Evolutionary conservation across 2,329 filamentous ascomycete species (phyloP).

Genomic region (Teratosphaeria destructans): DNA sequence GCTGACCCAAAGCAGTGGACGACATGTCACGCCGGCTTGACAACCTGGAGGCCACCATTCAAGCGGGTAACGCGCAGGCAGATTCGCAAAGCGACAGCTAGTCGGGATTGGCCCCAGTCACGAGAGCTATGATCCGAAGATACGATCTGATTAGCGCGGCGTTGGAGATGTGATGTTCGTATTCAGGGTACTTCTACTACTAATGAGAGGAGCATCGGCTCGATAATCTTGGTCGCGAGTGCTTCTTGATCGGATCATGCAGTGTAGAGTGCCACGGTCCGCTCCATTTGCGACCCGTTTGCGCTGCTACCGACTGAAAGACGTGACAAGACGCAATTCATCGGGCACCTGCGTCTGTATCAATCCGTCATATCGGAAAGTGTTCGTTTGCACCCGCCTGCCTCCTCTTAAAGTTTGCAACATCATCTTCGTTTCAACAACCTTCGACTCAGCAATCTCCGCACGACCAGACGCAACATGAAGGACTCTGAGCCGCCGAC

Average conservation of each 20-base stretch:
- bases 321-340: neutral
- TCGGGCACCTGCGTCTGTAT: neutral
- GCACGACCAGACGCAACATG: neutral
- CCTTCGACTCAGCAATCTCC: neutral
- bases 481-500: neutral
- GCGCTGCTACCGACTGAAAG: neutral
- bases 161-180: neutral
- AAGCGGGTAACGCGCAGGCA: slow-evolving; percentile 37
- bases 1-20: slow-evolving; percentile 54
- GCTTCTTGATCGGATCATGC: neutral
- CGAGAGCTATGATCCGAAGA: neutral
- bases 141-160: neutral
- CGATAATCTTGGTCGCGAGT: neutral
- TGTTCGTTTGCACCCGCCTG: neutral
- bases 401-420: neutral
- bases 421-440: neutral
- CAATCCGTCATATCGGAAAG: neutral
- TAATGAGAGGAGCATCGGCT: neutral
- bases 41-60: slow-evolving; percentile 65
- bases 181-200: neutral
- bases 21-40: slow-evolving; percentile 85
- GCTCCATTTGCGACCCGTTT: neutral
- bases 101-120: neutral
- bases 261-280: neutral
- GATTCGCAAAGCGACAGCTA: neutral